Conservation (phyloP, 495 filamentous ascomycete species). For the Neurospora sp. region DNA sequence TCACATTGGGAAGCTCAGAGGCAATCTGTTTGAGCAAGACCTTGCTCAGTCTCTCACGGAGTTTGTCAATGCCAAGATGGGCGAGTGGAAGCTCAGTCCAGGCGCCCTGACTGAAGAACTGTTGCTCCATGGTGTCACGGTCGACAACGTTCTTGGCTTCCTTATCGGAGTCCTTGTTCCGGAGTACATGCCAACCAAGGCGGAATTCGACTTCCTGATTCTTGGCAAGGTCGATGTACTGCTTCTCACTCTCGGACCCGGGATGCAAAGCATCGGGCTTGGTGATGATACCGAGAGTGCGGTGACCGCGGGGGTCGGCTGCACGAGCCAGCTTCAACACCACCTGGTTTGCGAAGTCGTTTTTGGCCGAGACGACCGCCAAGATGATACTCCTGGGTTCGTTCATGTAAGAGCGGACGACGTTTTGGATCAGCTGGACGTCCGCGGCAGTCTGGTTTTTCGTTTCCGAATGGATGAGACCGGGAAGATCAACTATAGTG, state of each 20-base stretch:
- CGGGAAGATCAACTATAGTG: slow-evolving; percentile 61
- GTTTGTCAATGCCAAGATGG: slow-evolving; percentile 34
- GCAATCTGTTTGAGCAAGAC: slow-evolving; percentile 48
- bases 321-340: slow-evolving; percentile 63
- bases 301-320: slow-evolving; percentile 61
- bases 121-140: slow-evolving; percentile 28
- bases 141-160: slow-evolving; percentile 25
- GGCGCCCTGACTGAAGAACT: slow-evolving; percentile 33
- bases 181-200: slow-evolving; percentile 64
- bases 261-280: slow-evolving; percentile 60
- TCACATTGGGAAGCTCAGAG: slow-evolving; percentile 45
- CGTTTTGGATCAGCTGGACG: slow-evolving; percentile 37
- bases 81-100: slow-evolving; percentile 28
- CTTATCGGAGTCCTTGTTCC: slow-evolving; percentile 48
- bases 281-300: slow-evolving; percentile 77
- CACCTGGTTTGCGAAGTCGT: slow-evolving; percentile 50
- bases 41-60: slow-evolving; percentile 44
- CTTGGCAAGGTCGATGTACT: slow-evolving; percentile 43
- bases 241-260: slow-evolving; percentile 37
- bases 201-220: slow-evolving; percentile 54
- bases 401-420: slow-evolving; percentile 53
- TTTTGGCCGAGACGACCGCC: slow-evolving; percentile 54
- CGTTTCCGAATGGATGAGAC: slow-evolving; percentile 47
- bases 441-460: slow-evolving; percentile 38
- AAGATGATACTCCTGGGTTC: slow-evolving; percentile 52